phyloP scores from a whole-genome alignment of 768 basidiomycete genomes.

The Pulveroboletus sp. region DNA sequence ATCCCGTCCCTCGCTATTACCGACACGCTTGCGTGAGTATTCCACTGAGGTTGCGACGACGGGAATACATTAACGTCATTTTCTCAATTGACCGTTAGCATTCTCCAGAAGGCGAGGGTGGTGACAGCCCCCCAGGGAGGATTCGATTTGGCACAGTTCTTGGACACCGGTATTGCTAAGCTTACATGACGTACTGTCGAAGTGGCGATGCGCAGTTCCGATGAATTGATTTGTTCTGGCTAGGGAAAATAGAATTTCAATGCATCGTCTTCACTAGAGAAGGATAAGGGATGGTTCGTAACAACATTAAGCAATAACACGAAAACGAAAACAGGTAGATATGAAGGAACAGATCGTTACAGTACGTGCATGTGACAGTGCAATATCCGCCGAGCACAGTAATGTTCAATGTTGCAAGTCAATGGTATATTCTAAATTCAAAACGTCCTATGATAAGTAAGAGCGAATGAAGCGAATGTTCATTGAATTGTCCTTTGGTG shows the following conservation, averaged over 20 bases:
- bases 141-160: constrained; percentile 52
- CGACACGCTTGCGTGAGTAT: constrained; percentile 63
- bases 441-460: constrained; percentile 19
- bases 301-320: constrained; percentile 16
- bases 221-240: neutral
- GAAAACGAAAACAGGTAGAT: constrained; percentile 1
- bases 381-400: constrained; percentile 9
- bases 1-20: constrained; percentile 63
- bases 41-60: neutral
- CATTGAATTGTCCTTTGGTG: constrained; percentile 20
- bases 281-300: constrained; percentile 5
- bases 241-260: neutral
- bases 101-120: constrained; percentile 73
- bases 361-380: constrained; percentile 14
- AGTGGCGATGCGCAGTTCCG: neutral
- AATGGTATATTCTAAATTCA: constrained; percentile 13
- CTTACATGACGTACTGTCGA: constrained; percentile 34
- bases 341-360: constrained; percentile 3
- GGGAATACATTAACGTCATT: neutral
- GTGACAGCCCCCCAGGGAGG: constrained; percentile 49
- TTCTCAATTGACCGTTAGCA: constrained; percentile 36
- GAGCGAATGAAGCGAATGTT: constrained; percentile 21
- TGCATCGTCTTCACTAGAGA: constrained; percentile 1
- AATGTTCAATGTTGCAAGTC: constrained; percentile 3
- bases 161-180: constrained; percentile 50